Base-by-base conservation (phyloP, 2,329 filamentous ascomycete genomes). In the Cercospora sp. region DNA sequence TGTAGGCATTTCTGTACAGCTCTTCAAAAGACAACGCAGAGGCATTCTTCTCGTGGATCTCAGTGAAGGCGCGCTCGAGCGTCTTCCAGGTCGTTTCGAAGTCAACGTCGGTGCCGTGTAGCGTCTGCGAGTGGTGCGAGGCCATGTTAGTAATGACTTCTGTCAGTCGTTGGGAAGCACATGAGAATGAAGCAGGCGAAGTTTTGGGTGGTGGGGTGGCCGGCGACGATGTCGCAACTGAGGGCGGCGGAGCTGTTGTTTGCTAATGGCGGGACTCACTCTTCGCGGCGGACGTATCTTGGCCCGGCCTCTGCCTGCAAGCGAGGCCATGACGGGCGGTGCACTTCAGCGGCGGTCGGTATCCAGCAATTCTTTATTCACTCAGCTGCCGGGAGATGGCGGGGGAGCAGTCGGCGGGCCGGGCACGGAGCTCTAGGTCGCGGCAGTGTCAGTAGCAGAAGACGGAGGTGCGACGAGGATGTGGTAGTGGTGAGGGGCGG, bases 11-110 rank as follows among this genome's bases (percentile, higher is more conserved):
- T 67, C 95, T 91, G 81, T 99, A 99, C 0, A 99, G 87, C 76
- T 97, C 91, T 80, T 99, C 95, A 82, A 97, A 99, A 0, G 94
- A 97, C 2, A 99, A 87, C 16, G 87, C 86, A 9, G 93, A 96
- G 69, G 93, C 93, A 78, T 97, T 95, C 79, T 96, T 94, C 67
- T 89, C 91, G 81, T 98, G 94, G 61, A 99, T 98, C 77, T 97
- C 92, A 66, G 84, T 85, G 63, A 99, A 87, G 3, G 94, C 93
- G 59, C 89, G 86, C 57, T 89, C 85, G 7, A 99, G 87, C 55
- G 89, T 88, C 13, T 85, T 84, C 95, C 95, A 99, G 74, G 89
- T 91, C 2, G 87, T 84, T n/a, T 97, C 91, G 77, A 97, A 97
- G 72, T 96, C 92, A 74, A 91, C 85, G 9, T 86, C 84, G 72